Evolutionary conservation across 352 stramenopile species (phyloP), one percentile per base, ranked within the genome.

Genomic region (Pythium phragmiticola): DNA sequence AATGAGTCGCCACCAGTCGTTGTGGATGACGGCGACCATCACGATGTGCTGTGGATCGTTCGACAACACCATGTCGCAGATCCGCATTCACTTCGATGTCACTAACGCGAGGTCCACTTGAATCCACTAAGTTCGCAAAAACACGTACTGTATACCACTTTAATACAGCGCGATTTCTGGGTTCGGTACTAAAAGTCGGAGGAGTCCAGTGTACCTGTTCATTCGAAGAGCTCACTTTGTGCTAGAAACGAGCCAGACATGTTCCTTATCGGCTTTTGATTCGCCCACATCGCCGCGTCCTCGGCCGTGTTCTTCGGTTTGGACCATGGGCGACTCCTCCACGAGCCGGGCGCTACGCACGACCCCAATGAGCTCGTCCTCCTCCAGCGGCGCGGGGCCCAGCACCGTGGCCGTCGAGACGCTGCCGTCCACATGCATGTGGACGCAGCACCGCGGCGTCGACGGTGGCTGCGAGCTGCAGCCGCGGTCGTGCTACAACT

Each of bases 391-490:
- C 41, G 54, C 21, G 34, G 52, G 26, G 26, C 26, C 26, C 26
- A 30, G 17, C 30, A 34, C 57, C 50, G 13, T 30, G 30, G 42
- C 50, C 39, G 49, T 59, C 51, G 60, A 59, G 54, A 51, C 45
- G 46, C 30, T 26, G 13, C 48, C 70, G n/a, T 76, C 70, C n/a
- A 68, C 71, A 17, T 88, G 79, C 65, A 78, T 71, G 28, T 88
- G 72, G 69, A 67, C 73, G 39, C 69, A 74, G 49, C 70, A 7
- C 16, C 69, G 5, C 13, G 53, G 63, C 33, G 50, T 26, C 28
- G 49, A 75, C 41, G 60, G 61, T 43, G 34, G 37, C 42, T 89
- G 80, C 68, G 66, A 63, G 48, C 23, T 84, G 5, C 23, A 78
- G 70, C 80, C 80, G 37, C 80, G 80, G 30, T 74, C 76, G 14